Evolutionary conservation across 176 grass and related monocot species (phyloP).

Genomic region (Canna indica): DNA sequence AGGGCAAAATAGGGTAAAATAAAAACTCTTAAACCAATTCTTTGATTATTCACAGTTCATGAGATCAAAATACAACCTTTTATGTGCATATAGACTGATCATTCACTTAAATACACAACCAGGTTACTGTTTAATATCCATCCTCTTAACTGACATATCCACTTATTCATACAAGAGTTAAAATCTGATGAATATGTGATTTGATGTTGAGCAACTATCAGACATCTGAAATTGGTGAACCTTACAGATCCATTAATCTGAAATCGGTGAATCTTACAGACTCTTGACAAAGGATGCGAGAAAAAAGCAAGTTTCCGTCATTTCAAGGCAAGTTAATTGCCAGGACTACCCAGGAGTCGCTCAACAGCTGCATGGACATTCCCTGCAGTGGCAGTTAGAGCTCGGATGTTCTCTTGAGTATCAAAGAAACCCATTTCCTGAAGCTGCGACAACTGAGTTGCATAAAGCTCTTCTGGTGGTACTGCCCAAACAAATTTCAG

Average conservation of each 20-base stretch:
- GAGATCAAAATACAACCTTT: not conserved
- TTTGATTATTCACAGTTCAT: slow-evolving; percentile 11
- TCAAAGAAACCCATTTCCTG: slow-evolving; percentile 97
- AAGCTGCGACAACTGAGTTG: slow-evolving; percentile 82
- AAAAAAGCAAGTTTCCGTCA: not conserved
- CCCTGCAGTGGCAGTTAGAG: slow-evolving; percentile 67
- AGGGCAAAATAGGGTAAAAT: not conserved
- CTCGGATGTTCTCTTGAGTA: slow-evolving; percentile 71
- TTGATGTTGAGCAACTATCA: slow-evolving; percentile 1
- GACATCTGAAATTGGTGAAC: slow-evolving; percentile 21
- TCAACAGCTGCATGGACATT: slow-evolving; percentile 92
- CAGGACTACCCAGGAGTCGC: slow-evolving; percentile 76
- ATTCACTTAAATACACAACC: slow-evolving; percentile 20
- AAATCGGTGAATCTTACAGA: not conserved
- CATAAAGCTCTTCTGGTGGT: slow-evolving; percentile 78
- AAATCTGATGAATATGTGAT: not conserved
- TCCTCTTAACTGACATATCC: slow-evolving; percentile 11
- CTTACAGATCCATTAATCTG: slow-evolving; percentile 21
- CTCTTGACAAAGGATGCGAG: not conserved
- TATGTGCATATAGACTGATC: slow-evolving; percentile 32
- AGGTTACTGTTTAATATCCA: slow-evolving; percentile 14
- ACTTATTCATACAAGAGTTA: slow-evolving; percentile 14
- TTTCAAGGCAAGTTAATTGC: slow-evolving; percentile 34
- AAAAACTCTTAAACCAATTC: slow-evolving; percentile 1
- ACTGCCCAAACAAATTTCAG: slow-evolving; percentile 29